phyloP scores from a whole-genome alignment of 2,329 filamentous ascomycete genomes.

The Fusarium paranaense region DNA sequence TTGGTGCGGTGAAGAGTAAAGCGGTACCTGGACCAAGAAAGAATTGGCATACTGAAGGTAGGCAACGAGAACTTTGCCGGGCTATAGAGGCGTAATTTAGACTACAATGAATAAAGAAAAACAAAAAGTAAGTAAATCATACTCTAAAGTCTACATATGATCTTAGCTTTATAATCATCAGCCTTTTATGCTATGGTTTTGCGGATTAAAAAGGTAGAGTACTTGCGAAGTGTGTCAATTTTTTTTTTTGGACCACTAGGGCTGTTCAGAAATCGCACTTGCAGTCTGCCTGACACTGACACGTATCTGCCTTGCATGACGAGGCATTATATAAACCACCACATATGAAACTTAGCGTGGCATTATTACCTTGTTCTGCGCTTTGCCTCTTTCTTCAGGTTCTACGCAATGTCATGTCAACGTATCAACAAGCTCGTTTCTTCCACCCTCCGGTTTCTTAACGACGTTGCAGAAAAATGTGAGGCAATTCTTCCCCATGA shows the following conservation, averaged over 20 bases:
- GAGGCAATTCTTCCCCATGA: neutral
- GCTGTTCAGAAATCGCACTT: neutral
- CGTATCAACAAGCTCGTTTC: neutral
- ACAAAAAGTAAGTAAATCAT: too few relatives aligned
- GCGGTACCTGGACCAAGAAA: too few relatives aligned
- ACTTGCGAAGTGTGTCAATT: too few relatives aligned
- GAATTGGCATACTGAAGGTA: too few relatives aligned
- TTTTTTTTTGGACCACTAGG: neutral
- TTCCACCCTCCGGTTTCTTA: neutral
- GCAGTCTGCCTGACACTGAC: neutral
- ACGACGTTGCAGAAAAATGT: neutral
- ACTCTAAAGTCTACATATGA: too few relatives aligned
- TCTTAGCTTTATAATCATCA: too few relatives aligned
- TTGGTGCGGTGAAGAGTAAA: neutral
- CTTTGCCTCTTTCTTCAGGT: neutral
- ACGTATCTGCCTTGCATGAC: neutral
- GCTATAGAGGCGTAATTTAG: too few relatives aligned
- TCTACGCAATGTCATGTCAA: neutral
- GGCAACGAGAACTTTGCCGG: too few relatives aligned
- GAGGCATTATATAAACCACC: neutral
- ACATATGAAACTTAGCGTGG: neutral
- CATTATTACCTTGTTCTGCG: accelerated
- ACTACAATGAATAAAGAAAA: too few relatives aligned
- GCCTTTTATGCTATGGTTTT: too few relatives aligned
- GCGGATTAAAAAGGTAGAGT: too few relatives aligned